These are phyloP conservation scores for Cyberlindnera nakhonratchasimensis DNA, from an alignment of 805 yeast species.

Conservation along the genomic window DNA sequence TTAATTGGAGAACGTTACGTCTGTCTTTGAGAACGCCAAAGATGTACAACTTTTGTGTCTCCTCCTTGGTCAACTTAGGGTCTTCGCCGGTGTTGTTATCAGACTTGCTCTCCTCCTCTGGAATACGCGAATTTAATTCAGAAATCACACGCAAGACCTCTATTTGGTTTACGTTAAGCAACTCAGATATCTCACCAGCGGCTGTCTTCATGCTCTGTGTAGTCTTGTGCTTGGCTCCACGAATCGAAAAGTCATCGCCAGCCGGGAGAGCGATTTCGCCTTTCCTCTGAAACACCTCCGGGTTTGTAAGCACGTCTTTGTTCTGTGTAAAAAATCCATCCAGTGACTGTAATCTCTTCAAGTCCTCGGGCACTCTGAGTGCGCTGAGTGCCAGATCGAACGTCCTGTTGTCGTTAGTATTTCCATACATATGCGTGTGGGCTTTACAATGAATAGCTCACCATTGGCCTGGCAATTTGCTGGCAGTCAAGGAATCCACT, in stretches of 20 bases:
- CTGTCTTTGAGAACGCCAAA: conserved; percentile 49
- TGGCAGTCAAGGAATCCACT: not conserved
- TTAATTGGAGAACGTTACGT: conserved; percentile 42
- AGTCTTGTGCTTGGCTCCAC: conserved; percentile 39
- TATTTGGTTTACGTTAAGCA: conserved; percentile 37
- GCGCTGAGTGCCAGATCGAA: conserved; percentile 25
- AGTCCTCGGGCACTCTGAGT: conserved; percentile 15
- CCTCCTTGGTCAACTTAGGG: conserved; percentile 6
- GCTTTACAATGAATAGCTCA: not conserved
- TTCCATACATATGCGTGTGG: not conserved
- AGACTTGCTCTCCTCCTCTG: conserved; percentile 19
- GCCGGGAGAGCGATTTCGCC: conserved; percentile 12
- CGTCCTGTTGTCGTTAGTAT: conserved; percentile 22
- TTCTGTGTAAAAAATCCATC: conserved; percentile 19
- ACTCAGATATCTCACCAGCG: conserved; percentile 38
- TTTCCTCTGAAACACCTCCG: conserved; percentile 8
- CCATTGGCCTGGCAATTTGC: conserved; percentile 2
- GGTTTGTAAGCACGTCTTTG: conserved; percentile 11
- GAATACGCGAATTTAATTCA: conserved; percentile 38
- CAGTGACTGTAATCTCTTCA: conserved; percentile 17
- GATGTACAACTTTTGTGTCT: conserved; percentile 29
- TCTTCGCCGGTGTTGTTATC: conserved; percentile 11
- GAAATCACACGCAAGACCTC: conserved; percentile 49
- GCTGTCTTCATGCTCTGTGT: conserved; percentile 34
- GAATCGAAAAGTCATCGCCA: conserved; percentile 32